phyloP scores from a whole-genome alignment of 108 stramenopile genomes.

The Nitzschia sp. region DNA sequence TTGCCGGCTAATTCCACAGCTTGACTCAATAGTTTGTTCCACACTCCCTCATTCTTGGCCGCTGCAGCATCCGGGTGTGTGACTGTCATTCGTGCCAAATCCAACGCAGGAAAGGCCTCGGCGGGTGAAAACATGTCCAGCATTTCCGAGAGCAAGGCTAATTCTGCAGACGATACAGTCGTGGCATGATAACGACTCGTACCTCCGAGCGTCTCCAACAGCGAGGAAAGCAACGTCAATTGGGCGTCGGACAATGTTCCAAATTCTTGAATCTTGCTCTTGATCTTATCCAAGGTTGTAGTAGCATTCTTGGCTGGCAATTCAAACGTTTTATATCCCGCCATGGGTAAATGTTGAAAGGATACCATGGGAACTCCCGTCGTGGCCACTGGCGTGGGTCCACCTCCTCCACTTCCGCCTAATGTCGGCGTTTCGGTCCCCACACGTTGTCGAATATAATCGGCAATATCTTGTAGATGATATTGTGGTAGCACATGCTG shows the following conservation, averaged over 20 bases:
- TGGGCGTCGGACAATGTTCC: constrained; percentile 46
- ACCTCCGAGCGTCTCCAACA: constrained; percentile 56
- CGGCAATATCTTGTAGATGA: constrained; percentile 88
- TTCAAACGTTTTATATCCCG: constrained; percentile 74
- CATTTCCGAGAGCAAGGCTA: constrained; percentile 58
- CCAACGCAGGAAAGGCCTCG: constrained; percentile 76
- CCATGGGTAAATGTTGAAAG: constrained; percentile 70
- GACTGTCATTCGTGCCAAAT: constrained; percentile 74
- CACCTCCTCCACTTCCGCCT: constrained; percentile 40
- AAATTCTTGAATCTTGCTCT: constrained; percentile 68
- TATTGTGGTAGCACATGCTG: constrained; percentile 87
- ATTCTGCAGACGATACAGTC: constrained; percentile 49
- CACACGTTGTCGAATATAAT: constrained; percentile 85
- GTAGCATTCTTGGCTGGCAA: constrained; percentile 48
- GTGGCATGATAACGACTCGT: constrained; percentile 85
- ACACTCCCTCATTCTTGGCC: constrained; percentile 38
- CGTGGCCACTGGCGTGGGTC: constrained; percentile 32
- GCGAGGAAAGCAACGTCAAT: constrained; percentile 18
- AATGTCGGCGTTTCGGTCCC: constrained; percentile 61
- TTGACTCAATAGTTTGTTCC: constrained; percentile 48
- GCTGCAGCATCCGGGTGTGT: constrained; percentile 76
- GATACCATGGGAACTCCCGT: constrained; percentile 44
- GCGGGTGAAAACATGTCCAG: constrained; percentile 45
- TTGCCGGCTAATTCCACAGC: constrained; percentile 20
- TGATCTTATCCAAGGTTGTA: constrained; percentile 71